Conservation (phyloP, 1,284 basidiomycete genomes). For the Tranzscheliella williamsii region DNA sequence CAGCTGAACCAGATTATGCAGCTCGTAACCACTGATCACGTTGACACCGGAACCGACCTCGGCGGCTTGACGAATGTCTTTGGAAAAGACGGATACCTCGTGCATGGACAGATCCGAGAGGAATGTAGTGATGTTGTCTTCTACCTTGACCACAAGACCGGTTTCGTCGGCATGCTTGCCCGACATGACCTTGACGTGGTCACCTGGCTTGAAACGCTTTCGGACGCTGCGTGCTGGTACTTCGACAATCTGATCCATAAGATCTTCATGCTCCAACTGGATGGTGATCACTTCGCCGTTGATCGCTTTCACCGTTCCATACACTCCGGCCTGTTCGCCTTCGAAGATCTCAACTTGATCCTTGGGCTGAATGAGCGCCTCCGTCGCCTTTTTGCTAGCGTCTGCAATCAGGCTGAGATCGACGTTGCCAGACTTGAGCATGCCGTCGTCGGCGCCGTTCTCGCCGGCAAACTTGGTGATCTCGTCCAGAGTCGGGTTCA, state of each 20-base stretch:
- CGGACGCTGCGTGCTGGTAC: constrained; percentile 85
- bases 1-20: constrained; percentile 94
- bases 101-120: constrained; percentile 95
- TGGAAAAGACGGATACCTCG: constrained; percentile 95
- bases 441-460: constrained; percentile 38
- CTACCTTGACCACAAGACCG: constrained; percentile 88
- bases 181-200: constrained; percentile 97
- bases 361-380: constrained; percentile 89
- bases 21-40: constrained; percentile 85
- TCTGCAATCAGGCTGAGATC: constrained; percentile 84
- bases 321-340: constrained; percentile 90
- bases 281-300: constrained; percentile 84
- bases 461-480: constrained; percentile 82
- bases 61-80: constrained; percentile 94
- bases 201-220: constrained; percentile 93
- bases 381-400: constrained; percentile 80
- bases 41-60: constrained; percentile 90
- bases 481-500: constrained; percentile 94
- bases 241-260: constrained; percentile 78
- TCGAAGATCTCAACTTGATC: constrained; percentile 97
- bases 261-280: constrained; percentile 73
- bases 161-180: constrained; percentile 94
- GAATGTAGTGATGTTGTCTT: constrained; percentile 84
- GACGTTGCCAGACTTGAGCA: constrained; percentile 62
- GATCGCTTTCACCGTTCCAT: constrained; percentile 88